Base-by-base conservation (phyloP, 2,329 filamentous ascomycete genomes). In the Lachnellula cervina region DNA sequence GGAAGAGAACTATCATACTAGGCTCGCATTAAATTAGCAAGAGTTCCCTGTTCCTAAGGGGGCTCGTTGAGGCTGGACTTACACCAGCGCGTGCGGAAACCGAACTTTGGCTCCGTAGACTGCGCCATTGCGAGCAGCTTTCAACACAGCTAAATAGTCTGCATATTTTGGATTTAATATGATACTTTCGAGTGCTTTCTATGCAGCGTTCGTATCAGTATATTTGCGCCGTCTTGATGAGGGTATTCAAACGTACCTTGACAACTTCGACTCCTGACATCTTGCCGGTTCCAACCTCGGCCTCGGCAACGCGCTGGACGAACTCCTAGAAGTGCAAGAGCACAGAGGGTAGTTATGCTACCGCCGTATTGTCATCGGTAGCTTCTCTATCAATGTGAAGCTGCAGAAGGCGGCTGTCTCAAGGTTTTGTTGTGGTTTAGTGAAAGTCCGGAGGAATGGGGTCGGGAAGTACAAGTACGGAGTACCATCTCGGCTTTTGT, bases 71-170 rank as follows among this genome's bases (percentile, higher is more conserved):
- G 49, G 49, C 21, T 47, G 28, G 38, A 65, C 76, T 61, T 78
- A 85, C 81, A 99, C 94, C 64, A 99, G 81, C 59, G 94, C 94
- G 76, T 99, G 94, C 62, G 94, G 94, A 76, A 99, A 97, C 62
- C 94, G 92, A 73, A 99, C 90, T 82, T 97, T 97, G 67, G 89
- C 85, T 59, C 94, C 94, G 75, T 99, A 99, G 61, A 99, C 90
- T 63, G 92, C 86, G 72, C 94, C 94, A 84, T 97, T 99, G 74
- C 94, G 90, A 64, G 94, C 88, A 67, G 86, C 90, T 81, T 99
- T 99, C 72, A 96, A 72, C 64, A 99, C 80, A 55, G 89, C 84
- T 59, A 99, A 82, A 54, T 91, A 72, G 67, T 94, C 90, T 67
- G 94, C 90, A 75, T 96, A 89, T 63, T 84, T 80, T 5, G 92